Evolutionary conservation across 106 monocot genomes (phyloP), one percentile per base, ranked within the genome.

Genomic region (Agapanthus africanus): DNA sequence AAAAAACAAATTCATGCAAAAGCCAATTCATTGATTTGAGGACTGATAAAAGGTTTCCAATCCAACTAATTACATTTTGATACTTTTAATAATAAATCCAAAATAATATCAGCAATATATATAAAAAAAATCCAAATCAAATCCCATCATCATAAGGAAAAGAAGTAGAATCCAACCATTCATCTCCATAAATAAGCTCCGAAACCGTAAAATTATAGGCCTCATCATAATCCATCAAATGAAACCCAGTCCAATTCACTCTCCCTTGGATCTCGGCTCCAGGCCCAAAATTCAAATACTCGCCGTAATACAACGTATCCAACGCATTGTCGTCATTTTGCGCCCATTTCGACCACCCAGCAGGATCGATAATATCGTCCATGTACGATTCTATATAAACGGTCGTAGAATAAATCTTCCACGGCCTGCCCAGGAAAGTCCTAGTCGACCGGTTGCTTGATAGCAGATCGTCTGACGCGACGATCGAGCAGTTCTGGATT

Each of bases 381-480:
- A 93, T 71, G 63, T 70, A 88, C 18, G 93, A 84, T 49, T 89
- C 79, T 15, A 89, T 89, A 64, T 73, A 81, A 23, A 89, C 93
- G 7, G 88, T 81, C 70, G 74, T 86, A 37, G 93, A 79, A 78
- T 89, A 93, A 13, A 25, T 14, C 74, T 70, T 65, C 93, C 93
- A 93, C 21, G 93, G 93, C 67, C 93, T 49, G 4, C 93, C 93
- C 16, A 93, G 65, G 70, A 79, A 93, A 11, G 79, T 89, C 66
- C 47, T 81, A 6, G 70, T 74, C 61, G 54, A 41, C 3, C 44
- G 54, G 1, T 14, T 37, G 35, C 22, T 27, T 6, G 71, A 16
- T 1, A 66, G 25, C 10, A 88, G 68, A 1, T 88, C 84, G 1
- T 71, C 76, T 0, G 84, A 50, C 0, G 88, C 67, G 1, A 79